Conservation (phyloP, 2,329 filamentous ascomycete species). For the Rutstroemia sp. region DNA sequence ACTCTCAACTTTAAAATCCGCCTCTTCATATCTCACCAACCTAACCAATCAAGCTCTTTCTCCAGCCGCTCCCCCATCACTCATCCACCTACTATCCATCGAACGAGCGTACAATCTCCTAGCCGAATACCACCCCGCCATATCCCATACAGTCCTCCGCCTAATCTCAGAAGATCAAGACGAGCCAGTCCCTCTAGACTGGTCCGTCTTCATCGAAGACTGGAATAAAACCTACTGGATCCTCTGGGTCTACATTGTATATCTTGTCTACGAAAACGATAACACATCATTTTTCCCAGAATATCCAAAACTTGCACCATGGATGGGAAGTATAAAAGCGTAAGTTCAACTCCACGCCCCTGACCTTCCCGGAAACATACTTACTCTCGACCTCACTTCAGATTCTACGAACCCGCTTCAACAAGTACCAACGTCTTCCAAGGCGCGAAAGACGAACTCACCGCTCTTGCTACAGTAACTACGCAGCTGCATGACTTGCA, state of each 20-base stretch:
- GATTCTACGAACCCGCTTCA: not conserved
- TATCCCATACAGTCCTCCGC: conserved; percentile 6
- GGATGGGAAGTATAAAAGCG: not conserved
- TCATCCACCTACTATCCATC: conserved; percentile 25
- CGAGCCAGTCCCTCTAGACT: conserved; percentile 22
- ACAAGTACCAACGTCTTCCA: not conserved
- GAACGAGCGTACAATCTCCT: conserved; percentile 21
- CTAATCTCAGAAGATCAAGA: conserved; percentile 23
- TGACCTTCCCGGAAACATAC: not conserved
- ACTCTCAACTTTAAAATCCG: conserved; percentile 13
- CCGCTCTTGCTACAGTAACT: not conserved
- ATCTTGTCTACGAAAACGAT: conserved; percentile 2
- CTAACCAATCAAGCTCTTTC: not conserved
- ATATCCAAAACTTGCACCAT: not conserved
- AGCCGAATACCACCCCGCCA: conserved; percentile 5
- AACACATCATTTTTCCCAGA: not conserved
- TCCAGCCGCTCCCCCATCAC: not conserved
- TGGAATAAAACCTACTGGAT: conserved; percentile 23
- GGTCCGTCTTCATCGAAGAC: conserved; percentile 18
- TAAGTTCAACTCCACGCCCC: not conserved
- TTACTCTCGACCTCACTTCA: not conserved
- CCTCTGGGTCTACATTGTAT: conserved; percentile 21
- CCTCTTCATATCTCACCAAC: conserved; percentile 5
- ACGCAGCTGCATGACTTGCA: not conserved
- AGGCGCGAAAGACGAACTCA: conserved; percentile 1